A percentile compares a stretch with the other conserved stretches of the same genome.
These are phyloP conservation scores for Synura sp. DNA, from an alignment of 352 stramenopile genomes.

Conservation along the genomic window DNA sequence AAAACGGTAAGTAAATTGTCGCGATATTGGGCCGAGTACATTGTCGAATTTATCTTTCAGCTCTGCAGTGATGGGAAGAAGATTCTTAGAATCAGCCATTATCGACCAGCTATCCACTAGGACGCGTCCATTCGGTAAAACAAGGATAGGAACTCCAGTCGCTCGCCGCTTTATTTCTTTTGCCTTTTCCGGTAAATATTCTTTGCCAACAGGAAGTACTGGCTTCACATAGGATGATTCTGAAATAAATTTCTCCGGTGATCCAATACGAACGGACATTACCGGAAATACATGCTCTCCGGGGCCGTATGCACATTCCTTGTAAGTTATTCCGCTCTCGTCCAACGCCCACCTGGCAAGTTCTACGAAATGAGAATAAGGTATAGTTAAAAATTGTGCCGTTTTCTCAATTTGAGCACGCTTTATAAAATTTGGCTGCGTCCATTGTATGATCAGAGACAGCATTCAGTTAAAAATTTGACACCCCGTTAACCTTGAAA, in stretches of 20 bases:
- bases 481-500: too few relatives aligned
- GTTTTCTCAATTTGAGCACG: background rate
- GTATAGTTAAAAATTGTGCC: background rate
- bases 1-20: background rate
- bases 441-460: too few relatives aligned
- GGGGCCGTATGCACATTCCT: background rate
- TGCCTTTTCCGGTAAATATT: too few relatives aligned
- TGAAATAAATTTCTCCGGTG: background rate
- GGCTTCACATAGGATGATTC: too few relatives aligned
- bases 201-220: too few relatives aligned
- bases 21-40: background rate
- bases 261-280: background rate
- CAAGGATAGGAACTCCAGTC: background rate
- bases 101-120: background rate
- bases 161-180: background rate
- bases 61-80: background rate
- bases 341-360: background rate
- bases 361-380: background rate
- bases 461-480: too few relatives aligned
- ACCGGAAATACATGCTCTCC: slow-evolving; percentile 13
- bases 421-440: background rate
- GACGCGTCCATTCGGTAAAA: background rate
- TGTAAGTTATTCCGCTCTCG: background rate
- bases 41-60: slow-evolving; percentile 1
- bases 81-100: background rate